Evolutionary conservation across 1,284 basidiomycete genomes (phyloP).

Genomic region (Volvariella volvacea): DNA sequence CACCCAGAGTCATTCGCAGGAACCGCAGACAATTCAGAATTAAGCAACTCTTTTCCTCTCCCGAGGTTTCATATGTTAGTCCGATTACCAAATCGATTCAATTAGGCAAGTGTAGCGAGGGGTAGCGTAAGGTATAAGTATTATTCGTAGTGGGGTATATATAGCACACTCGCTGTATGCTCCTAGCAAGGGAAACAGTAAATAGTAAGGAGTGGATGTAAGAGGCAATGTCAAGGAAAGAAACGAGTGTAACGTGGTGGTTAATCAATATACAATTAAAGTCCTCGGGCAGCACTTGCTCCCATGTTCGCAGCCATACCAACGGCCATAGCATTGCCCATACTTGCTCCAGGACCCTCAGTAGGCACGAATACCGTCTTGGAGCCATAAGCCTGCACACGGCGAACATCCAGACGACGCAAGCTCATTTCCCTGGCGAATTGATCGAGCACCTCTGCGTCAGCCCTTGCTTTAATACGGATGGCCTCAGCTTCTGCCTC

Average conservation of each 20-base stretch:
- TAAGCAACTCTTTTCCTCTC: constrained; percentile 1
- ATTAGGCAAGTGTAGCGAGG: too few species aligned
- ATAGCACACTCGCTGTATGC: too few species aligned
- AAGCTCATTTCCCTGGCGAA: constrained; percentile 75
- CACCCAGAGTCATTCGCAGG: too few species aligned
- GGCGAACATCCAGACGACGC: constrained; percentile 55
- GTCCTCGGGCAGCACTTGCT: too few species aligned
- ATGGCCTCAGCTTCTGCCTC: constrained; percentile 69
- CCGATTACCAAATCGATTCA: background rate
- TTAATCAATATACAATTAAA: too few species aligned
- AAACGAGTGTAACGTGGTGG: too few species aligned
- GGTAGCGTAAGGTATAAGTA: too few species aligned
- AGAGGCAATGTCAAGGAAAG: too few species aligned
- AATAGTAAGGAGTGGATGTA: too few species aligned
- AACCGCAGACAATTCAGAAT: too few species aligned
- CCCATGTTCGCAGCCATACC: constrained; percentile 66
- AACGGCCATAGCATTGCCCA: constrained; percentile 52
- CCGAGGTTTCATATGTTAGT: background rate
- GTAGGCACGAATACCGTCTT: constrained; percentile 68
- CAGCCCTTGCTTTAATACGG: constrained; percentile 56
- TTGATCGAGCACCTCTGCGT: constrained; percentile 49
- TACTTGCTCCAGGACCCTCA: constrained; percentile 47
- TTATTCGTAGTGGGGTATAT: too few species aligned
- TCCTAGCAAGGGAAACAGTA: too few species aligned
- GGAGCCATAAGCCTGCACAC: constrained; percentile 59